Conservation (phyloP, 2,329 filamentous ascomycete genomes). For the Atkinsonella hypoxylon region DNA sequence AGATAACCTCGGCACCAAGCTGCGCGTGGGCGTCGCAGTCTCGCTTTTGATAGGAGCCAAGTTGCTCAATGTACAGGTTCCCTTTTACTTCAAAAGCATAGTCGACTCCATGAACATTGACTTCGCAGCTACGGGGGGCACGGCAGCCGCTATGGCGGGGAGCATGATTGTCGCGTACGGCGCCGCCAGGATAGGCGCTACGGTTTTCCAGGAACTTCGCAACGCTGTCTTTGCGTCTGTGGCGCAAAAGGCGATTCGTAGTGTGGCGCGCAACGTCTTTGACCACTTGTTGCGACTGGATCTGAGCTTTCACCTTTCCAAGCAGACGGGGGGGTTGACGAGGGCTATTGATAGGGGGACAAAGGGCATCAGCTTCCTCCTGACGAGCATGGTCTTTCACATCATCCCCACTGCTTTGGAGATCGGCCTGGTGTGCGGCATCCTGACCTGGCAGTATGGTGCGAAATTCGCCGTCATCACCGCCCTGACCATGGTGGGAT, state of each 20-base stretch:
- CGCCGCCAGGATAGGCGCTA: conserved; percentile 74
- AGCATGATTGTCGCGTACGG: conserved; percentile 93
- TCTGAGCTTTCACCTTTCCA: conserved; percentile 83
- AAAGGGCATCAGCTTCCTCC: conserved; percentile 93
- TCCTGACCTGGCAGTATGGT: conserved; percentile 92
- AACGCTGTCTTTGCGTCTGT: conserved; percentile 97
- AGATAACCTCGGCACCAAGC: conserved; percentile 58
- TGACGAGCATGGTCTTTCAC: conserved; percentile 98
- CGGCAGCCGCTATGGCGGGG: conserved; percentile 77
- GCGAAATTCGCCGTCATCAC: conserved; percentile 86
- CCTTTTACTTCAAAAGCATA: conserved; percentile 98
- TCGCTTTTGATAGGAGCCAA: conserved; percentile 79
- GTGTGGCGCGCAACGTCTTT: conserved; percentile 85
- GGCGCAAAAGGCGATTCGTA: conserved; percentile 89
- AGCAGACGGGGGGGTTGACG: conserved; percentile 90
- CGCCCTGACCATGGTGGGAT: conserved; percentile 78
- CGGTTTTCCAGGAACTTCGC: conserved; percentile 81
- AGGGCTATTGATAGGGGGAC: conserved; percentile 92
- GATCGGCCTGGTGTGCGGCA: conserved; percentile 91
- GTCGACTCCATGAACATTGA: conserved; percentile 98
- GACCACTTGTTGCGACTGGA: conserved; percentile 80
- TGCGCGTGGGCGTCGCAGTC: conserved; percentile 77
- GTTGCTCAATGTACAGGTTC: conserved; percentile 92
- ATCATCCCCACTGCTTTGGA: conserved; percentile 88
- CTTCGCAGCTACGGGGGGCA: conserved; percentile 74